Evolutionary conservation across 2,329 filamentous ascomycete genomes (phyloP).

Genomic region (Diaporthe sp.): DNA sequence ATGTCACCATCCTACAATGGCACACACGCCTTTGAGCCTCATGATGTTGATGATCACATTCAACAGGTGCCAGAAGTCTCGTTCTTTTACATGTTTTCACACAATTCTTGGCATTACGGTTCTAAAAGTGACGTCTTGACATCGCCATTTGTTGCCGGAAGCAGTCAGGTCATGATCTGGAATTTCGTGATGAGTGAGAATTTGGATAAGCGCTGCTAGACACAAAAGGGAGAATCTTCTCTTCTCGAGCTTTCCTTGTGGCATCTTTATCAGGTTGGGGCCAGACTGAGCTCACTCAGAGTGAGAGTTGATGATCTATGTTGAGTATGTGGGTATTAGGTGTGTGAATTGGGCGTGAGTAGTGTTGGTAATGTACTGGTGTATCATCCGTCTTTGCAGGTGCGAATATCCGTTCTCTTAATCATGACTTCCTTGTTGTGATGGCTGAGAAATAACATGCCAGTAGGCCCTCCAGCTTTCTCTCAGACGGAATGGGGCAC

Average conservation of each 20-base stretch:
- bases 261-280: background rate
- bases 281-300: background rate
- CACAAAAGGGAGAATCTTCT: background rate
- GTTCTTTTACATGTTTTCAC: background rate
- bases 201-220: no score
- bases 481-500: background rate
- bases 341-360: no score
- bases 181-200: background rate
- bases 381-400: no score
- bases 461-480: background rate
- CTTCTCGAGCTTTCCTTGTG: no score
- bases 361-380: no score
- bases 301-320: background rate
- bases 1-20: background rate
- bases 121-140: background rate
- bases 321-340: no score
- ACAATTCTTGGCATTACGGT: background rate
- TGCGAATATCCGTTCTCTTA: no score
- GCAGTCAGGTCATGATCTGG: background rate
- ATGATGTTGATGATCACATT: background rate
- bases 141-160: background rate
- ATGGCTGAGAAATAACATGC: background rate
- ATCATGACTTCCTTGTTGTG: background rate
- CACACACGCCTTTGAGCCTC: background rate
- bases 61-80: background rate